Percentiles rank a stretch among this genome's conserved stretches.
Evolutionary conservation across 306 rosid species (phyloP).

Genomic region (Inga laurina): DNA sequence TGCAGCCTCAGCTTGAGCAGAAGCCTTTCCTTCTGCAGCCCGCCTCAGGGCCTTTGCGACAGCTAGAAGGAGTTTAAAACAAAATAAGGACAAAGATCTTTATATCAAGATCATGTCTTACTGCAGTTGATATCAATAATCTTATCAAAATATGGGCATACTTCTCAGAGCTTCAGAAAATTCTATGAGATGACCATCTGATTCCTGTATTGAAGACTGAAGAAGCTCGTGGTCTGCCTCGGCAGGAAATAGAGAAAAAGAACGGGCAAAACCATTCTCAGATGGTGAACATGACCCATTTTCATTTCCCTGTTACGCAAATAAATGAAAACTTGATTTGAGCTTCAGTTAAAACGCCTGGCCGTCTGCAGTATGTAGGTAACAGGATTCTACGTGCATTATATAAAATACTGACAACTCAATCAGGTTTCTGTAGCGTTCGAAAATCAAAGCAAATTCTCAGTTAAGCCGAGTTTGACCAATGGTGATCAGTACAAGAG

Average conservation of each 20-base stretch:
- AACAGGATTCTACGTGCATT: not conserved
- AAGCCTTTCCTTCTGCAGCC: constrained; percentile 94
- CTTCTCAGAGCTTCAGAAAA: constrained; percentile 97
- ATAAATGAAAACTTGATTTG: not conserved
- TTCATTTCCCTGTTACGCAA: constrained; percentile 55
- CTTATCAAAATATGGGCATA: constrained; percentile 46
- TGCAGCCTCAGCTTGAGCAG: constrained; percentile 95
- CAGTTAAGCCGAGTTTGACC: not conserved
- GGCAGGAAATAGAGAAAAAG: constrained; percentile 73
- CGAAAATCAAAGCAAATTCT: not conserved
- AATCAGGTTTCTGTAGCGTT: not conserved
- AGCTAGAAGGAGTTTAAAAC: constrained; percentile 63
- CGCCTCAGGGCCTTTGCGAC: constrained; percentile 89
- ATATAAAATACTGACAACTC: not conserved
- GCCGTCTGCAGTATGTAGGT: not conserved
- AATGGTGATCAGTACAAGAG: not conserved
- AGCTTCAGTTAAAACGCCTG: not conserved
- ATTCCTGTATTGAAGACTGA: constrained; percentile 66
- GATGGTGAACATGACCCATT: constrained; percentile 49
- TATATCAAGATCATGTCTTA: constrained; percentile 38
- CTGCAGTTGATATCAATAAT: constrained; percentile 40
- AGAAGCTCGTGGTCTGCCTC: constrained; percentile 81
- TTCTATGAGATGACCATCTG: constrained; percentile 90
- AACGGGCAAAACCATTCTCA: constrained; percentile 69
- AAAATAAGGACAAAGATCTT: constrained; percentile 42